These are phyloP conservation scores for Plasmodium vivax DNA, from an alignment of 169 alveolate genomes.

Conservation along the genomic window DNA sequence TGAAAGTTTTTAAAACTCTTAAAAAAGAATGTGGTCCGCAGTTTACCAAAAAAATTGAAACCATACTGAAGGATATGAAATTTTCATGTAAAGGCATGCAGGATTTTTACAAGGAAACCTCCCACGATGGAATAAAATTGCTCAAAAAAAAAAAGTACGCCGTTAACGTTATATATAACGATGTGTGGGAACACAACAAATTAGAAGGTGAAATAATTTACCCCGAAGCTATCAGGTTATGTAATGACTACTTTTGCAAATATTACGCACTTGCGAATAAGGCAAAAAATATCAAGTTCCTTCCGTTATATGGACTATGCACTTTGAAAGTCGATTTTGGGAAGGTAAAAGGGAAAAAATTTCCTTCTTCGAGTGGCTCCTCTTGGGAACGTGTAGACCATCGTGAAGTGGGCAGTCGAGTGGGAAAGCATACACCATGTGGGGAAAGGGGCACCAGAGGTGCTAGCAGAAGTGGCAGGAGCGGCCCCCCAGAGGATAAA, in stretches of 20 bases:
- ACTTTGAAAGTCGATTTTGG: slow-evolving; percentile 38
- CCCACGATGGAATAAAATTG: slow-evolving; percentile 4
- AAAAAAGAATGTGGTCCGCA: slow-evolving; percentile 76
- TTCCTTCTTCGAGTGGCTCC: not conserved
- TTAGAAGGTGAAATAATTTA: slow-evolving; percentile 29
- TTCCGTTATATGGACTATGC: slow-evolving; percentile 60
- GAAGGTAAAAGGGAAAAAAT: slow-evolving; percentile 1
- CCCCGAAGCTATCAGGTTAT: slow-evolving; percentile 30
- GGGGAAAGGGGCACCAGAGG: not conserved
- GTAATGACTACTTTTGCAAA: slow-evolving; percentile 43
- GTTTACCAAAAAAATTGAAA: slow-evolving; percentile 72
- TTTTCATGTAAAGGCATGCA: slow-evolving; percentile 29
- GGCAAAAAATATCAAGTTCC: slow-evolving; percentile 40
- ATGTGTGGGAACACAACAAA: slow-evolving; percentile 51
- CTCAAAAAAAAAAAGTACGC: slow-evolving; percentile 27
- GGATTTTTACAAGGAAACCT: slow-evolving; percentile 20
- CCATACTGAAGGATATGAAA: slow-evolving; percentile 63
- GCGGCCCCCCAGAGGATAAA: not conserved
- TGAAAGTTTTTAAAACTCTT: slow-evolving; percentile 60
- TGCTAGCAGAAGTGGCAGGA: not conserved
- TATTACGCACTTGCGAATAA: slow-evolving; percentile 29
- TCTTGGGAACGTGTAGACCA: not conserved
- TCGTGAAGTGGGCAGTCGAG: not conserved
- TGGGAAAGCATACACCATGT: not conserved
- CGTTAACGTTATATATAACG: slow-evolving; percentile 59